phyloP scores from a whole-genome alignment of 345 rosid species.

The Brassica carinata region DNA sequence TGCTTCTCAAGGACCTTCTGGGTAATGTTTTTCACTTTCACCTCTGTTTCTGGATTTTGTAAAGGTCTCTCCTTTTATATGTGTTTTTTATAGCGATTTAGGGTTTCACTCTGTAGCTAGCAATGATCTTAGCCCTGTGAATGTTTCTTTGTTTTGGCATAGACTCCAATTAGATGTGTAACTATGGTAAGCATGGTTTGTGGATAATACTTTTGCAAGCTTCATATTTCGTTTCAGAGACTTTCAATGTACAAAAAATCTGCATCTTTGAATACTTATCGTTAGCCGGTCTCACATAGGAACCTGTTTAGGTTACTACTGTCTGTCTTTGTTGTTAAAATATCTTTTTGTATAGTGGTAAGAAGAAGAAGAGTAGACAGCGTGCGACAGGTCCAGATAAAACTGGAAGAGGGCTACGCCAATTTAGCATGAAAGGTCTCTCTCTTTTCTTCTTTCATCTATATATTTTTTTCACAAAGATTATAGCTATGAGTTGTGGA shows the following conservation, averaged over 20 bases:
- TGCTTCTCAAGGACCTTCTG: conserved; percentile 78
- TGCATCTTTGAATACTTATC: background rate
- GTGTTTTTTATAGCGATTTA: background rate
- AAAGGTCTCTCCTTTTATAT: background rate
- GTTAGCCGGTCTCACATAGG: background rate
- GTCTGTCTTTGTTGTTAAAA: background rate
- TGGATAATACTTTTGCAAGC: too few species aligned
- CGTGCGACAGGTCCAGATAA: conserved; percentile 90
- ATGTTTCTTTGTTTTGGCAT: background rate
- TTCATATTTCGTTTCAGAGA: background rate
- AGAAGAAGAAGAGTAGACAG: conserved; percentile 95
- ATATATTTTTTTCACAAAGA: background rate
- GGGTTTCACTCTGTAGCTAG: conserved; percentile 21
- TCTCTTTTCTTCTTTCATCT: background rate
- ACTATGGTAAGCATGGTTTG: too few species aligned
- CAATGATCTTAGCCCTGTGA: too few species aligned
- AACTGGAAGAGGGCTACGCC: conserved; percentile 97
- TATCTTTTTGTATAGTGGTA: conserved; percentile 42
- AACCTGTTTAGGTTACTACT: background rate
- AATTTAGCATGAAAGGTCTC: conserved; percentile 98
- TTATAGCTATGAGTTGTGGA: conserved; percentile 10
- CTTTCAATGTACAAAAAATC: background rate
- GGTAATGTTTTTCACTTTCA: conserved; percentile 43
- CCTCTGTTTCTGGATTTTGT: conserved; percentile 2
- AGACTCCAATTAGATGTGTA: too few species aligned